A percentile compares a stretch with the other conserved stretches of the same genome.
These are phyloP conservation scores for Hanseniaspora thailandica DNA, from an alignment of 805 yeast genomes.

Conservation along the genomic window DNA sequence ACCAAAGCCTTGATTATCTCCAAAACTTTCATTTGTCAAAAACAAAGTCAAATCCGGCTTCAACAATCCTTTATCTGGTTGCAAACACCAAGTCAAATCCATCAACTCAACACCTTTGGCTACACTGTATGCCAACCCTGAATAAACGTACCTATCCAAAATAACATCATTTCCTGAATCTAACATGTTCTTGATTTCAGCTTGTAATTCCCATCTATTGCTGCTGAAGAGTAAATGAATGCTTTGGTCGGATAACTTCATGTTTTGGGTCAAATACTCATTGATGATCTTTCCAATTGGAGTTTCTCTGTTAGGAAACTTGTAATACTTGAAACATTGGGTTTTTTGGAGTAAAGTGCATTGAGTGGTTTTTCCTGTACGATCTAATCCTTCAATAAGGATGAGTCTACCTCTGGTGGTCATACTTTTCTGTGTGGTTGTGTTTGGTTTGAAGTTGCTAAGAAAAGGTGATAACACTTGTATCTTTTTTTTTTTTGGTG, in stretches of 20 bases:
- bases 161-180: conserved; percentile 48
- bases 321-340: conserved; percentile 39
- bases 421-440: not conserved
- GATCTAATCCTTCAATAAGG: conserved; percentile 81
- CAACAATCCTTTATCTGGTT: conserved; percentile 76
- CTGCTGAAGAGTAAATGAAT: conserved; percentile 84
- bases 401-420: conserved; percentile 57
- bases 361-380: conserved; percentile 93
- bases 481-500: not conserved
- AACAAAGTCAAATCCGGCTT: conserved; percentile 77
- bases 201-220: conserved; percentile 79
- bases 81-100: conserved; percentile 62
- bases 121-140: conserved; percentile 84
- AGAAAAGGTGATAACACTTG: too few relatives aligned
- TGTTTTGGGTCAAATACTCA: conserved; percentile 46
- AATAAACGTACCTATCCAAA: conserved; percentile 78
- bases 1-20: conserved; percentile 71
- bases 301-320: conserved; percentile 84
- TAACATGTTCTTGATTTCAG: conserved; percentile 36
- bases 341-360: conserved; percentile 33
- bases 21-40: conserved; percentile 40
- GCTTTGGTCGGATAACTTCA: conserved; percentile 49
- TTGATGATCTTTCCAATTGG: conserved; percentile 70
- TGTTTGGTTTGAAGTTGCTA: conserved; percentile 16
- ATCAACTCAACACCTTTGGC: conserved; percentile 52